Percentiles rank a stretch among this genome's conserved stretches.
phyloP scores from a whole-genome alignment of 495 filamentous ascomycete species.

The Rusavskia elegans region DNA sequence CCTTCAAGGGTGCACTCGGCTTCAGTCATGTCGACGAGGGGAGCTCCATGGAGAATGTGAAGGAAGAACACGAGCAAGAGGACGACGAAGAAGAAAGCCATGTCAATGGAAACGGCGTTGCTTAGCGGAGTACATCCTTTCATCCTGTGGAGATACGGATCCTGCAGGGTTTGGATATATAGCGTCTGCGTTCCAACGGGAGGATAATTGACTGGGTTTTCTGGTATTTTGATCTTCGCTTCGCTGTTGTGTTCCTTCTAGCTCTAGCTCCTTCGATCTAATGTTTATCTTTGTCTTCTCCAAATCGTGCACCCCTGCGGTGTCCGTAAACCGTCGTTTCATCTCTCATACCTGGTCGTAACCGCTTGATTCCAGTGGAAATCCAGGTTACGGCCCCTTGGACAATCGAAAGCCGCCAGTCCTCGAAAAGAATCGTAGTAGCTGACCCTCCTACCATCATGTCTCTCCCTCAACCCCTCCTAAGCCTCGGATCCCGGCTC shows the following conservation, averaged over 20 bases:
- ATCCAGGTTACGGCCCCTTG: background rate
- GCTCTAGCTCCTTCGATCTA: too few species aligned
- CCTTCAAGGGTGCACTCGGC: constrained; percentile 12
- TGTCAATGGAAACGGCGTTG: background rate
- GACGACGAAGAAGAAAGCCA: constrained; percentile 2
- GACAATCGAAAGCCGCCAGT: background rate
- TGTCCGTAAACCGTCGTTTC: too few species aligned
- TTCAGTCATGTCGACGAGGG: constrained; percentile 14
- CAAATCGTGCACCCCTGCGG: too few species aligned
- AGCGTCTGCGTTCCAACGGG: too few species aligned
- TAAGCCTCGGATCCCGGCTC: constrained; percentile 1
- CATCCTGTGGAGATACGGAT: background rate
- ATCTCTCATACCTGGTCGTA: too few species aligned
- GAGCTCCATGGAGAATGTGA: constrained; percentile 9
- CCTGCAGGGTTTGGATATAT: background rate
- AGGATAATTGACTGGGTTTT: too few species aligned
- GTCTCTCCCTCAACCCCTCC: background rate
- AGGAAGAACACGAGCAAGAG: constrained; percentile 7
- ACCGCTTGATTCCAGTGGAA: too few species aligned
- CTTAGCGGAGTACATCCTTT: background rate
- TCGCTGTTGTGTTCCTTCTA: too few species aligned
- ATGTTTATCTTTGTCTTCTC: too few species aligned
- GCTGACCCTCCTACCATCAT: background rate
- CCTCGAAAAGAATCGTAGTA: background rate
- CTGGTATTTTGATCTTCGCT: too few species aligned